Conservation (phyloP, 2,329 filamentous ascomycete genomes). For the Pseudogymnoascus sp. region DNA sequence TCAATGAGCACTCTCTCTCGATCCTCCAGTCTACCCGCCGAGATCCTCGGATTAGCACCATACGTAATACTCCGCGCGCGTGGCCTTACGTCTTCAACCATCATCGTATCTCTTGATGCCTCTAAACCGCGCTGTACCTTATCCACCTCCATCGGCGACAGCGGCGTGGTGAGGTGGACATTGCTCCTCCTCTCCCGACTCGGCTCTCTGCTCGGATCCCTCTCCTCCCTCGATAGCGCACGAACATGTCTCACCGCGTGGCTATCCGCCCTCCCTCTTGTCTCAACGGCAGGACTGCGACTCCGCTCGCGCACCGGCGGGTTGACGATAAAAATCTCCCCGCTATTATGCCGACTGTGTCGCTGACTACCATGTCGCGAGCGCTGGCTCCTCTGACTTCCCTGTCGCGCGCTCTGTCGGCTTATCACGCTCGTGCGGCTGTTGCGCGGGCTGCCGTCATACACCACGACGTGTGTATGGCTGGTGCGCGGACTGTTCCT, state of each 20-base stretch:
- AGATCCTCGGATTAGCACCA: conserved; percentile 7
- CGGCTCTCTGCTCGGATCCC: conserved; percentile 1
- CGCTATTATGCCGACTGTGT: not conserved
- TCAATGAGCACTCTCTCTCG: conserved; percentile 8
- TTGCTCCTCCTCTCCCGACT: conserved; percentile 6
- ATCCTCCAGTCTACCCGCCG: conserved; percentile 1
- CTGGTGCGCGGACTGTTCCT: not conserved
- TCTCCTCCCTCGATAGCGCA: not conserved
- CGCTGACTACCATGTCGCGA: not conserved
- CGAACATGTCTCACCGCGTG: not conserved
- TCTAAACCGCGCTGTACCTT: not conserved
- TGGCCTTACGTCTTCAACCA: conserved; percentile 8
- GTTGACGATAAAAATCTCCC: not conserved
- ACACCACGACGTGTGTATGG: not conserved
- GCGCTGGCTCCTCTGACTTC: not conserved
- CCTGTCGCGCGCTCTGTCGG: not conserved
- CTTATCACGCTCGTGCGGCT: conserved; percentile 4
- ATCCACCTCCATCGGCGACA: not conserved
- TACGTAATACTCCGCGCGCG: conserved; percentile 9
- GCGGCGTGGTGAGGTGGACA: not conserved
- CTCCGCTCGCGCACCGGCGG: not conserved
- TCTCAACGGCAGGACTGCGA: not conserved
- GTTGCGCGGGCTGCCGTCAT: not conserved
- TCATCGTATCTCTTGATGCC: not conserved
- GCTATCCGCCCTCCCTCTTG: not conserved